Percentiles rank a stretch among this genome's conserved stretches.
Conservation (phyloP, 2,329 filamentous ascomycete genomes). For the Tolypocladium amazonense region DNA sequence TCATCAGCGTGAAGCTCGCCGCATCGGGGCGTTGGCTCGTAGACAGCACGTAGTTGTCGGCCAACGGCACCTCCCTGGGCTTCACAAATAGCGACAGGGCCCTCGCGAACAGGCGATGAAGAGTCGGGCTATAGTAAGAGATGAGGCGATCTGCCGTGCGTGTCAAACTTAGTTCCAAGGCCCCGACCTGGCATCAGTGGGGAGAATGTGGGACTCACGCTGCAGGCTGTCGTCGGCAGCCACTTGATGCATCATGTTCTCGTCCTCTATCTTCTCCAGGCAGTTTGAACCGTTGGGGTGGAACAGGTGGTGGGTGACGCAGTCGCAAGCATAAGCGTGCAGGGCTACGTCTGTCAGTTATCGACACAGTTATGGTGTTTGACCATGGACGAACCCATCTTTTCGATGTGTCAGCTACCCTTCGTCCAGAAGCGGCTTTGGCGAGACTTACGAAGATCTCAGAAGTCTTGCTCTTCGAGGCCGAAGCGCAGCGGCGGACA, state of each 20-base stretch:
- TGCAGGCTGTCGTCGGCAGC: conserved; percentile 58
- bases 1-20: conserved; percentile 45
- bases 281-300: conserved; percentile 54
- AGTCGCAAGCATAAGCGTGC: conserved; percentile 60
- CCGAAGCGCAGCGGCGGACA: conserved; percentile 37
- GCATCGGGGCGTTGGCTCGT: conserved; percentile 34
- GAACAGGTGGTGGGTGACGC: conserved; percentile 59
- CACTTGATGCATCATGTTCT: conserved; percentile 57
- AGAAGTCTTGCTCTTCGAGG: conserved; percentile 29
- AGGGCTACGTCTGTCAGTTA: conserved; percentile 24
- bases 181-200: background rate
- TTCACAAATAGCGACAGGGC: conserved; percentile 38
- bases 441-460: conserved; percentile 47
- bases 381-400: conserved; percentile 18
- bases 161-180: background rate
- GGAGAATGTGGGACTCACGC: conserved; percentile 31
- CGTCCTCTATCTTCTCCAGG: conserved; percentile 42
- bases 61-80: conserved; percentile 46
- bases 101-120: conserved; percentile 36
- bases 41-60: conserved; percentile 47
- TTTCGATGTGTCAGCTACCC: conserved; percentile 4
- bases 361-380: background rate
- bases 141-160: conserved; percentile 42
- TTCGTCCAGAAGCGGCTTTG: background rate
- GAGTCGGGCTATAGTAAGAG: conserved; percentile 42